Percentiles rank a stretch among this genome's conserved stretches.
phyloP scores from a whole-genome alignment of 2,329 filamentous ascomycete species.

The Chaetothyriales sp. region DNA sequence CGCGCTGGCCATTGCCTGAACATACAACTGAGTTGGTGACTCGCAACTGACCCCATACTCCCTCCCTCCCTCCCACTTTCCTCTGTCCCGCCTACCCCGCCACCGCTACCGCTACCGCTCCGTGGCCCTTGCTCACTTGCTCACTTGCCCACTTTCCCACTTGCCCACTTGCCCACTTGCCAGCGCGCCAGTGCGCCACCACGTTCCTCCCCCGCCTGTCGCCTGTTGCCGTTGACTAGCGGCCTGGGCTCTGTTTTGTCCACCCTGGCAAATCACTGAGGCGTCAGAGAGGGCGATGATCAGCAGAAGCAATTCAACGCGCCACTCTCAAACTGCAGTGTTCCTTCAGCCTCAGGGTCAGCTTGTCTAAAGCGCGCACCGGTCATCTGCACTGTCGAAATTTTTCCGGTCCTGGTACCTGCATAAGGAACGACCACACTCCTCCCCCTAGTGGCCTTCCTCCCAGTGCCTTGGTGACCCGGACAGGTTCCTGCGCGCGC shows the following conservation, averaged over 20 bases:
- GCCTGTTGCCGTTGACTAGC: not conserved
- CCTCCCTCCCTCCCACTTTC: not conserved
- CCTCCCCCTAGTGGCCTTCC: not conserved
- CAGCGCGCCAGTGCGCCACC: not conserved
- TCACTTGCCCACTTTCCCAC: too few relatives aligned
- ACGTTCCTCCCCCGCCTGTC: not conserved
- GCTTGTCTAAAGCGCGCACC: not conserved
- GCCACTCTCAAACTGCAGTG: constrained; percentile 3
- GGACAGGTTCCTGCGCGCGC: not conserved
- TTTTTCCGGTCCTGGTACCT: constrained; percentile 10
- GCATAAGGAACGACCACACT: constrained; percentile 5
- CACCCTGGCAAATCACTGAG: not conserved
- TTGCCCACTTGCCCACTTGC: too few relatives aligned
- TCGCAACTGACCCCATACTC: not conserved
- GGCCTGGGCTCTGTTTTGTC: not conserved
- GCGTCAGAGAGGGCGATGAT: constrained; percentile 3
- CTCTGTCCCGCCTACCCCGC: not conserved
- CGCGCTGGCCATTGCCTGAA: not conserved
- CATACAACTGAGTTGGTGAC: too few relatives aligned
- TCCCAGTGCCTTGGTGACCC: not conserved
- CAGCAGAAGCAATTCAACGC: constrained; percentile 14
- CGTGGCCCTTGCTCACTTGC: not conserved
- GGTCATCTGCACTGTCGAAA: constrained; percentile 12
- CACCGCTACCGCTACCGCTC: not conserved
- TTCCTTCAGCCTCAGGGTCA: not conserved